A percentile compares a stretch with the other conserved stretches of the same genome.
Evolutionary conservation across 176 grass and related monocot species (phyloP).

Genomic region (Pharus latifolius): DNA sequence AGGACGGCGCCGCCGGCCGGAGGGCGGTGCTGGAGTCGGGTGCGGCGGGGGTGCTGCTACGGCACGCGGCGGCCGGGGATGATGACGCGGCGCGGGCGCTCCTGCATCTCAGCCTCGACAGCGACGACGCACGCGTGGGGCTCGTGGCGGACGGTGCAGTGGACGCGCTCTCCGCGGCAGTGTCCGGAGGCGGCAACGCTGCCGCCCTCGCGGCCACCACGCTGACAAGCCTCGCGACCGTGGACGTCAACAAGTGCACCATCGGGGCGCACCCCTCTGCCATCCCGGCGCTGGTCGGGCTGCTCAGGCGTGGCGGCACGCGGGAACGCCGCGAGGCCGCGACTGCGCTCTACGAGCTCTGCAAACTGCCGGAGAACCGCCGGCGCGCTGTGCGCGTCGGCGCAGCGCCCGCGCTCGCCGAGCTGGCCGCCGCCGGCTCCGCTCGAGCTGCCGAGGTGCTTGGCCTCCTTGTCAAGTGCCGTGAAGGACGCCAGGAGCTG

Average conservation of each 20-base stretch:
- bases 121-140: constrained; percentile 73
- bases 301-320: constrained; percentile 39
- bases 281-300: constrained; percentile 39
- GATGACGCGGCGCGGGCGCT: constrained; percentile 42
- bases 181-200: constrained; percentile 19
- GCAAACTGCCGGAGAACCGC: constrained; percentile 78
- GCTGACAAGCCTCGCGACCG: constrained; percentile 81
- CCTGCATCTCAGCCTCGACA: constrained; percentile 64
- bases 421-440: constrained; percentile 51
- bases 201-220: constrained; percentile 60
- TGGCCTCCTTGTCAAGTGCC: constrained; percentile 57
- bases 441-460: constrained; percentile 81
- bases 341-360: constrained; percentile 86
- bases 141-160: constrained; percentile 80
- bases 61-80: constrained; percentile 32
- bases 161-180: constrained; percentile 49
- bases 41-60: constrained; percentile 41
- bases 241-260: constrained; percentile 92
- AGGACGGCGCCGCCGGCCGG: constrained; percentile 46
- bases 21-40: constrained; percentile 59
- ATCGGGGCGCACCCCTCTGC: constrained; percentile 63
- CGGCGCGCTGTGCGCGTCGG: constrained; percentile 54
- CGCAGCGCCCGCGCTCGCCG: constrained; percentile 37
- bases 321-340: constrained; percentile 72
- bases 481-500: constrained; percentile 73